Conservation (phyloP, 345 rosid genomes). For the Cardamine resedifolia region DNA sequence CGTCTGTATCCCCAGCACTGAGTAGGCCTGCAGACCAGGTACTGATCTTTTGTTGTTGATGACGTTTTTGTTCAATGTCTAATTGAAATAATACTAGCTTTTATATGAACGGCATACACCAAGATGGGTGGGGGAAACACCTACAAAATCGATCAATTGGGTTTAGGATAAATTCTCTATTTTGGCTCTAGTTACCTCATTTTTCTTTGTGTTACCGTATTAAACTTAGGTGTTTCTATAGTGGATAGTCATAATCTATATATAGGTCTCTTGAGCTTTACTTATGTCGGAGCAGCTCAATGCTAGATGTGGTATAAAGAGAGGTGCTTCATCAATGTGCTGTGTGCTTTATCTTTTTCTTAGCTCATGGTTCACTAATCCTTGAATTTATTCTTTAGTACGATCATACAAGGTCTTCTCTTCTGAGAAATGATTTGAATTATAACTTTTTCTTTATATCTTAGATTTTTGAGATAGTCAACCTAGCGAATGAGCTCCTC, state of each 20-base stretch:
- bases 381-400: neutral
- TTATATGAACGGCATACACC: neutral
- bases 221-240: neutral
- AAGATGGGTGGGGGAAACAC: neutral
- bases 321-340: constrained; percentile 1
- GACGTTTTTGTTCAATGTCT: neutral
- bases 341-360: neutral
- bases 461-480: constrained; percentile 98
- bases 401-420: neutral
- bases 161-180: neutral
- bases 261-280: constrained; percentile 3
- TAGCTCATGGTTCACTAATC: constrained; percentile 13
- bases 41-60: constrained; percentile 10
- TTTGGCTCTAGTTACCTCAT: neutral
- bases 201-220: neutral
- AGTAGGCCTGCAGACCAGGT: constrained; percentile 99
- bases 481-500: constrained; percentile 97
- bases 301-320: constrained; percentile 9
- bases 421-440: neutral
- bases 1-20: constrained; percentile 85
- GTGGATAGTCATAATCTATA: neutral
- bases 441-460: constrained; percentile 15
- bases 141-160: constrained; percentile 4
- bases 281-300: neutral
- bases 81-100: neutral